Percentiles rank a stretch among this genome's conserved stretches.
Evolutionary conservation across 1,139 yeast species (phyloP).

Genomic region (Zygosaccharomyces sapae): DNA sequence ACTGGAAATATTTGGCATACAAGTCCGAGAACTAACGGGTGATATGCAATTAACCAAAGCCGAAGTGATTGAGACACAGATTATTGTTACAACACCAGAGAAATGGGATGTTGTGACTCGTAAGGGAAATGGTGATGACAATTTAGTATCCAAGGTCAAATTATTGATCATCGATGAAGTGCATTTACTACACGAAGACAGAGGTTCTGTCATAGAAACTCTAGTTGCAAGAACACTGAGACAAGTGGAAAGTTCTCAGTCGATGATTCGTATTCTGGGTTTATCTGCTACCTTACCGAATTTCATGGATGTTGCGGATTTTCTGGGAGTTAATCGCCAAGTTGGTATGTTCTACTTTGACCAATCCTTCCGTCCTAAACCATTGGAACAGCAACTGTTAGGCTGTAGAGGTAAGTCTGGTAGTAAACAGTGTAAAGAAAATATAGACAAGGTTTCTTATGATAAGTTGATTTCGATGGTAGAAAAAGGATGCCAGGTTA

Average conservation of each 20-base stretch:
- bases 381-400: constrained; percentile 78
- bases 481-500: constrained; percentile 75
- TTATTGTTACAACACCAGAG: constrained; percentile 95
- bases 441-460: constrained; percentile 71
- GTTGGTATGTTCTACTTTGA: constrained; percentile 94
- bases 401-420: constrained; percentile 90
- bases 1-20: constrained; percentile 77
- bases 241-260: constrained; percentile 90
- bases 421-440: constrained; percentile 65
- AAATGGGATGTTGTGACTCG: constrained; percentile 99
- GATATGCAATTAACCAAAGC: constrained; percentile 90
- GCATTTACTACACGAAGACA: constrained; percentile 91
- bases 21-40: constrained; percentile 88
- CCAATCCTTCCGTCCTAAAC: constrained; percentile 90
- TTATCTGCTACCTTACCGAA: constrained; percentile 95
- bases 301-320: constrained; percentile 91
- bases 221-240: constrained; percentile 91
- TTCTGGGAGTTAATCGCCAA: constrained; percentile 82
- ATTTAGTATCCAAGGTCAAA: constrained; percentile 78
- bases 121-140: constrained; percentile 75
- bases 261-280: constrained; percentile 94
- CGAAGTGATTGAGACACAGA: constrained; percentile 80
- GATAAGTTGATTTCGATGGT: constrained; percentile 70
- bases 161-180: constrained; percentile 92
- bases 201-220: constrained; percentile 97